Percentiles rank a stretch among this genome's conserved stretches.
Evolutionary conservation across 1,284 basidiomycete genomes (phyloP).

Genomic region (Trametes sp.): DNA sequence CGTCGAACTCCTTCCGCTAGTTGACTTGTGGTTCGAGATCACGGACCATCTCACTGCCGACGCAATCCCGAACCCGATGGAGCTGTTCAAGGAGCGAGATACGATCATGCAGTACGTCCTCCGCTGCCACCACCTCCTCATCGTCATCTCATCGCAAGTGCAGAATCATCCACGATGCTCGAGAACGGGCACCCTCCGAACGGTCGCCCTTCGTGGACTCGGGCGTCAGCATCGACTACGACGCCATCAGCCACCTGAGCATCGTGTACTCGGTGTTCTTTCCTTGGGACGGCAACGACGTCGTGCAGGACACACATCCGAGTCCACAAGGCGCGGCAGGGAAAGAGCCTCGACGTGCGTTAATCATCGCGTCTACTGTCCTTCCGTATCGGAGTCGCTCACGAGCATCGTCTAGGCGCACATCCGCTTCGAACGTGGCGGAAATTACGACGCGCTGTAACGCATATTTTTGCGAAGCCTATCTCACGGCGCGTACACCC

Average conservation of each 20-base stretch:
- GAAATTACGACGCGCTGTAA: neutral
- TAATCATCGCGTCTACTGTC: neutral
- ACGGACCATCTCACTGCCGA: constrained; percentile 3
- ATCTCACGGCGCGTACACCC: neutral
- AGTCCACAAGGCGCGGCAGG: too few species aligned
- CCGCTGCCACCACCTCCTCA: too few species aligned
- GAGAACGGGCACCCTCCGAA: neutral
- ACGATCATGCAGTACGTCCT: neutral
- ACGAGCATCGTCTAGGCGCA: neutral
- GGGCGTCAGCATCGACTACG: neutral
- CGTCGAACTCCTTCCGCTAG: constrained; percentile 1
- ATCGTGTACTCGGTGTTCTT: neutral
- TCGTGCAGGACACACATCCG: too few species aligned
- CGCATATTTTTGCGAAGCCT: neutral
- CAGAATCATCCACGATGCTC: constrained; percentile 4
- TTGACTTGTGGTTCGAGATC: constrained; percentile 15
- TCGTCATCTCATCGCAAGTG: neutral
- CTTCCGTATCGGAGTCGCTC: neutral
- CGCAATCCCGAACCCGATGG: constrained; percentile 2
- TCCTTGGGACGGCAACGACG: neutral
- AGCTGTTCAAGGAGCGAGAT: neutral
- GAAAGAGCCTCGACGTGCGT: too few species aligned
- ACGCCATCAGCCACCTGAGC: neutral
- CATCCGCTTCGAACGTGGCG: neutral
- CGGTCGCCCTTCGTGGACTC: neutral